Percentiles rank a stretch among this genome's conserved stretches.
Evolutionary conservation across 2,329 filamentous ascomycete genomes (phyloP).

Genomic region (Fusarium foetens): DNA sequence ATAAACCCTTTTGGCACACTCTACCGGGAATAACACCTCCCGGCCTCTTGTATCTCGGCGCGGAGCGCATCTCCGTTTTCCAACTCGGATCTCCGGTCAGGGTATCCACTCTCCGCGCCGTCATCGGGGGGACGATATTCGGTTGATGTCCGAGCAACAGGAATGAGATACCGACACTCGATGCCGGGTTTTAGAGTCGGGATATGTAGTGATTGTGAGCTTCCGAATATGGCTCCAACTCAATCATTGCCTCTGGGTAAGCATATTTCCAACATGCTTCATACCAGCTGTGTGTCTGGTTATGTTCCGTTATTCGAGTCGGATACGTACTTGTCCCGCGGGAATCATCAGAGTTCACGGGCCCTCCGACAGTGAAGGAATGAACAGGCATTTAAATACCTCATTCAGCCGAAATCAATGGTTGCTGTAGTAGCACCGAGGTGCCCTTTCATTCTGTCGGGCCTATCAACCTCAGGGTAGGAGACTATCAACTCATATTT

Average conservation of each 20-base stretch:
- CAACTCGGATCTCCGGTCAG: constrained; percentile 43
- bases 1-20: constrained; percentile 13
- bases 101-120: constrained; percentile 41
- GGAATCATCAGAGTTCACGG: not conserved
- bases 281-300: not conserved
- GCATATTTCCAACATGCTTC: not conserved
- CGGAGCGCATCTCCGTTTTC: constrained; percentile 42
- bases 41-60: constrained; percentile 40
- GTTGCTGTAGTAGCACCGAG: not conserved
- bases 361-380: not conserved
- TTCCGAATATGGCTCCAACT: not conserved
- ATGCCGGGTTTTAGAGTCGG: not conserved
- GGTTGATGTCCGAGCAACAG: constrained; percentile 20
- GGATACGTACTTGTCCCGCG: not conserved
- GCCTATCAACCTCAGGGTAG: constrained; percentile 2
- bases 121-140: constrained; percentile 39
- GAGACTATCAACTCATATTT: not conserved
- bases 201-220: not conserved
- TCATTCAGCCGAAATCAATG: not conserved
- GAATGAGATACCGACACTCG: constrained; percentile 10
- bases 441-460: no score
- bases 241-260: not conserved
- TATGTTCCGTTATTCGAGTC: not conserved
- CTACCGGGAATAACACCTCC: constrained; percentile 18
- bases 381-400: not conserved